phyloP scores from a whole-genome alignment of 805 yeast species.

The Hanseniaspora lindneri region DNA sequence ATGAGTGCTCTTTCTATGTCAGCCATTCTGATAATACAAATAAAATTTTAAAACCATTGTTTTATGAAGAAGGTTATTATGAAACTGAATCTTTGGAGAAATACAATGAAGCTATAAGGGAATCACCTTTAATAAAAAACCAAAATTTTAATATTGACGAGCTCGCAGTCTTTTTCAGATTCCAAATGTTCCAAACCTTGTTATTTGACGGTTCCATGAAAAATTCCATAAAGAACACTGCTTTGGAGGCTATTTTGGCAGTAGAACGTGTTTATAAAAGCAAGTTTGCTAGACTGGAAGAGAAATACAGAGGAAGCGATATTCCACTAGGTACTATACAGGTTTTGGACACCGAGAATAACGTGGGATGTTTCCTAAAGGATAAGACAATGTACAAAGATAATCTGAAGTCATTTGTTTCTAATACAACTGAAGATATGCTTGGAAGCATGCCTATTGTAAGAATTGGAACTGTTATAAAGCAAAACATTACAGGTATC shows the following conservation, averaged over 20 bases:
- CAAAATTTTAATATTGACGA: conserved; percentile 6
- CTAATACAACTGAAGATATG: background rate
- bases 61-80: conserved; percentile 27
- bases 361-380: conserved; percentile 10
- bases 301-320: conserved; percentile 4
- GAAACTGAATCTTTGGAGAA: conserved; percentile 24
- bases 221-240: conserved; percentile 9
- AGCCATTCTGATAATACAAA: conserved; percentile 21
- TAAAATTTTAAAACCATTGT: conserved; percentile 30
- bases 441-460: background rate
- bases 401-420: background rate
- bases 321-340: conserved; percentile 11
- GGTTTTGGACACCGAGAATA: conserved; percentile 3
- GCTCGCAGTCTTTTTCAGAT: conserved; percentile 14
- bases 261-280: conserved; percentile 6
- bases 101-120: conserved; percentile 1
- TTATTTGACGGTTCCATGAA: conserved; percentile 10
- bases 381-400: conserved; percentile 6
- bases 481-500: conserved; percentile 12
- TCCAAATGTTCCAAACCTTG: conserved; percentile 9
- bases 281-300: background rate
- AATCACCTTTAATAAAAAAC: conserved; percentile 1
- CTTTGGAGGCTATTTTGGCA: conserved; percentile 10
- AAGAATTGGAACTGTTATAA: background rate
- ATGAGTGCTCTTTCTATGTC: conserved; percentile 31